Evolutionary conservation across 768 basidiomycete species (phyloP).

Genomic region (Suillus hirtellus): DNA sequence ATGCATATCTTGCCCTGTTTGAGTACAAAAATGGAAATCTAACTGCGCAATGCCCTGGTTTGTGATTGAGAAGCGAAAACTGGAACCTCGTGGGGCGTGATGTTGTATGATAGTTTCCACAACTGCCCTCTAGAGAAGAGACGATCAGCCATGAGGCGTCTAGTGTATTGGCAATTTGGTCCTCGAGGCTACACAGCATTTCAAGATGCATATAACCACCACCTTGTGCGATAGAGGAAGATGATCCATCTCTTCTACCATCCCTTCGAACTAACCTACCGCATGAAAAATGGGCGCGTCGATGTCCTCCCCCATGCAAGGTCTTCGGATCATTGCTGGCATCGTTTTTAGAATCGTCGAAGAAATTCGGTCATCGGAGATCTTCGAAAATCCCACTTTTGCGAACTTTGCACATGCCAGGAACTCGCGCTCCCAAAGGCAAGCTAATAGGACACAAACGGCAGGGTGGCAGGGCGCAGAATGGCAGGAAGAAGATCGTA

Average conservation of each 20-base stretch:
- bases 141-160: slow-evolving; percentile 6
- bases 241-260: neutral
- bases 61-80: neutral
- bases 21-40: neutral
- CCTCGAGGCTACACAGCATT: slow-evolving; percentile 2
- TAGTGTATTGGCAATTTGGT: neutral
- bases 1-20: neutral
- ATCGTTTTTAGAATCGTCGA: neutral
- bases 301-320: neutral
- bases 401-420: neutral
- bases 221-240: neutral
- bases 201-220: neutral
- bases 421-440: neutral
- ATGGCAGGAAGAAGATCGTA: neutral
- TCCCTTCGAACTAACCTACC: neutral
- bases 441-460: neutral
- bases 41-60: neutral
- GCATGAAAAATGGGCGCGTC: slow-evolving; percentile 1
- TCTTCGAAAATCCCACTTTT: slow-evolving; percentile 6
- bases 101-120: neutral
- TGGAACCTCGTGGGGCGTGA: neutral
- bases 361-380: neutral
- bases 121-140: slow-evolving; percentile 4
- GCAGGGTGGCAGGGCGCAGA: neutral
- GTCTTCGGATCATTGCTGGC: neutral